These are phyloP conservation scores for Lasiosphaeria hispida DNA, from an alignment of 495 filamentous ascomycete species.

Conservation along the genomic window DNA sequence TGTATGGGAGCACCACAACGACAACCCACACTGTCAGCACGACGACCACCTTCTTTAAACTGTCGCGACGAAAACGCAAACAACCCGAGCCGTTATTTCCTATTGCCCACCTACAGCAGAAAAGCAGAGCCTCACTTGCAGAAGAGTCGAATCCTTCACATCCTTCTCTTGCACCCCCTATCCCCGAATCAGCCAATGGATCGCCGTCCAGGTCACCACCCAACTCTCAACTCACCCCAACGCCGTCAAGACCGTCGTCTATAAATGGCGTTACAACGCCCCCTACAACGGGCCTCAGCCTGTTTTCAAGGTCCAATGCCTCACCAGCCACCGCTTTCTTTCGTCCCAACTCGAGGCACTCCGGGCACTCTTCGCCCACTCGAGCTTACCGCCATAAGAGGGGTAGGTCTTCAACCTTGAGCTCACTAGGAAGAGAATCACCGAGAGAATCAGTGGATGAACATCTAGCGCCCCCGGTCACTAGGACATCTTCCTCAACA, in stretches of 20 bases:
- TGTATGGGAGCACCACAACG: constrained; percentile 61
- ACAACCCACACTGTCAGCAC: constrained; percentile 60
- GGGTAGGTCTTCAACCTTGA: constrained; percentile 86
- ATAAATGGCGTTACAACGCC: constrained; percentile 40
- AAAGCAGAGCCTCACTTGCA: constrained; percentile 48
- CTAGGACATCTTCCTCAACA: constrained; percentile 76
- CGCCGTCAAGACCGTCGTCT: constrained; percentile 52
- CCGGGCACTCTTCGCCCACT: constrained; percentile 69
- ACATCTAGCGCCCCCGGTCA: constrained; percentile 56
- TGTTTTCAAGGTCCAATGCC: constrained; percentile 32
- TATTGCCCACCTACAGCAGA: constrained; percentile 69
- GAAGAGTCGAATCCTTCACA: constrained; percentile 31
- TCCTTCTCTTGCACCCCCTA: constrained; percentile 30
- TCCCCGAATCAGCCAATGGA: constrained; percentile 17
- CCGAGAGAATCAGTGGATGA: constrained; percentile 54
- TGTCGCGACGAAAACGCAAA: constrained; percentile 73
- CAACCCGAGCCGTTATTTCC: constrained; percentile 79
- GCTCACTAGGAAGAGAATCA: constrained; percentile 57
- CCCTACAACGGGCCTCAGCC: constrained; percentile 29
- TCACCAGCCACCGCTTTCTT: constrained; percentile 56
- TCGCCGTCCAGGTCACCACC: constrained; percentile 20
- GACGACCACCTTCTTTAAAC: constrained; percentile 72
- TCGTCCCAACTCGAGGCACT: constrained; percentile 64
- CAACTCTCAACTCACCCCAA: constrained; percentile 35
- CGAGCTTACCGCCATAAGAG: constrained; percentile 55